Base-by-base conservation (phyloP, 2,329 filamentous ascomycete species). In the Lachnellula suecica region DNA sequence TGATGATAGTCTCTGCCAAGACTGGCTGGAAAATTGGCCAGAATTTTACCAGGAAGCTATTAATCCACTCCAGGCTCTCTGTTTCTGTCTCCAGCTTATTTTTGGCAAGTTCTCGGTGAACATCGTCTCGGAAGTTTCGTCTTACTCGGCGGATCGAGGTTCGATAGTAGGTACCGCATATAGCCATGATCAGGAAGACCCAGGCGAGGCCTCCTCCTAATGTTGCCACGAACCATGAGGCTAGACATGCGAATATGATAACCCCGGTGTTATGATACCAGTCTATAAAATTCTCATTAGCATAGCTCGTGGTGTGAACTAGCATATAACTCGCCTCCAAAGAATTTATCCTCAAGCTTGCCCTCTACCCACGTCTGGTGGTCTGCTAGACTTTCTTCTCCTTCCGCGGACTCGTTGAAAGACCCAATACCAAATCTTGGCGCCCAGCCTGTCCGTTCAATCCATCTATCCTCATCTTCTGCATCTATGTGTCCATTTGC, bases 21-120 rank as follows among this genome's bases (percentile, higher is more conserved):
- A 97, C 90, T 1, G 94, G 94, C 50, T 94, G 91, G 69, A 96
- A 97, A 66, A 99, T 99, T 57, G 94, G 94, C 94, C 94, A 99
- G 75, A 99, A 99, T 70, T 99, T 99, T 73, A 95, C 85, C 63
- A 99, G 70, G 74, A 99, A 99, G 63, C 91, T 96, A 78, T 99
- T 99, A 71, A 99, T 97, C 94, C 94, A 99, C 71, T 99, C 94
- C 44, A 99, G 77, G 51, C 89, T 94, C 72, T 99, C 94, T 23
- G 84, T 85, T 63, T 99, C 94, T 8, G 85, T 94, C 63, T 97
- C 94, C 49, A 99, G 77, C 64, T 82, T 89, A 71, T 87, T 87
- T 71, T 97, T 89, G 11, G 88, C 86, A 78, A 97, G 80, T 70
- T 97, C 92, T 49, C 94, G 87, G 54, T 87, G 87, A 61, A 99